Base-by-base conservation (phyloP, 768 basidiomycete genomes). In the Cystobasidium tubakii region DNA sequence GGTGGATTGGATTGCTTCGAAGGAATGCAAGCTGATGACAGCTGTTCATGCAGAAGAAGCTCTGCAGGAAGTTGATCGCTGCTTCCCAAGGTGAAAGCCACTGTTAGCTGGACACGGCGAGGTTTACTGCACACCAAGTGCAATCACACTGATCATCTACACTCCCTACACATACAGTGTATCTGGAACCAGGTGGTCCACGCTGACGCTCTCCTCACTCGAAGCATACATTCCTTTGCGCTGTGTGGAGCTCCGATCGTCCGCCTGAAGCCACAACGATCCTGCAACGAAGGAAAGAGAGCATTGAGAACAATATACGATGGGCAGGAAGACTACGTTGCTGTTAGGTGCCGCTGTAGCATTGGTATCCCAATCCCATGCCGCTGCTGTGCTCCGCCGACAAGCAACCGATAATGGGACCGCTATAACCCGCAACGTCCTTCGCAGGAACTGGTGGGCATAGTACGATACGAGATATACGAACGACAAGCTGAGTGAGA, bases 381-480 rank as follows among this genome's bases (percentile, higher is more conserved):
- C 46, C 46, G 46, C 46, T 21, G 4, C 10, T 50, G 46, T 50
- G 15, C 7, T 50, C 21, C 46, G 46, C 15, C 46, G 46, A 12
- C 46, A 50, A 50, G 7, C 46, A n/a, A 50, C 7, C 46, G 42
- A 34, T 10, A 44, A 66, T 19, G 44, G 19, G 25, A 50, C 46
- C 19, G 42, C 27, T 21, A 67, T 31, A 13, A 50, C 10, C 13
- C 3, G 6, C 7, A 50, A 42, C 27, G 66, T 67, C 27, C 43
- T 67, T 7, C 39, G 44, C 23, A 43, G 66, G 42, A 67, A 67
- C 66, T 67, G 66, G 66, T 67, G 25, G 53, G 63, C 46, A 39
- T 39, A 23, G 10, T 21, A 4, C 3, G 29, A 31, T 31, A 33
- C 6, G 15, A 25, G 9, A 36, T 17, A 39, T 10, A 36, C 36